phyloP scores from a whole-genome alignment of 257 asterid species.

The Solanum gracilifrons region DNA sequence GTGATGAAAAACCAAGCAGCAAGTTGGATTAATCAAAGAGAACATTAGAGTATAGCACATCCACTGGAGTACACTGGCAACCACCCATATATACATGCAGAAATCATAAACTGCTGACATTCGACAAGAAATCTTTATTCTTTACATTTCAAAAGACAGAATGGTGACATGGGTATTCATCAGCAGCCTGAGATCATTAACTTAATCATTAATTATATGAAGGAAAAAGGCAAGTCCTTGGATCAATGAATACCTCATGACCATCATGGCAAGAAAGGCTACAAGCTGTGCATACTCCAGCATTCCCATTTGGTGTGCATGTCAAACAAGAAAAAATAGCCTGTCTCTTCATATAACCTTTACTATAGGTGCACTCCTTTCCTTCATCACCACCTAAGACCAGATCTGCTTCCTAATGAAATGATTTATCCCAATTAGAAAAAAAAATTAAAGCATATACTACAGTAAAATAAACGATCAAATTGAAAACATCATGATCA shows the following conservation, averaged over 20 bases:
- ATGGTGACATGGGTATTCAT: neutral
- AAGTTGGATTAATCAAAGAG: neutral
- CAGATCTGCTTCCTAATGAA: conserved; percentile 70
- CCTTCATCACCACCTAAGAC: conserved; percentile 96
- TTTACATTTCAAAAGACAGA: neutral
- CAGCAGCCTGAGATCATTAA: neutral
- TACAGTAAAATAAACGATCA: neutral
- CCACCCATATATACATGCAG: neutral
- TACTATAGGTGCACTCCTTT: conserved; percentile 73
- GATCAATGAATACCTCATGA: conserved; percentile 55
- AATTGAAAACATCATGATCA: neutral
- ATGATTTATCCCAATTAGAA: neutral
- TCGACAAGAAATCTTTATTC: neutral
- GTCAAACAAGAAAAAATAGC: conserved; percentile 90
- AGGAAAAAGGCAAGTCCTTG: neutral
- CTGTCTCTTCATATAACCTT: conserved; percentile 80
- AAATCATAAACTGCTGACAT: neutral
- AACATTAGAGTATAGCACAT: neutral
- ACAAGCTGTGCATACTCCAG: conserved; percentile 95
- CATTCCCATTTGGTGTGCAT: conserved; percentile 84
- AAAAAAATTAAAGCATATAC: neutral
- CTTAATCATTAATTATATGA: neutral
- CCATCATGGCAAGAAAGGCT: conserved; percentile 86
- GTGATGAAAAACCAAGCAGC: neutral
- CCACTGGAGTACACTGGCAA: neutral